Percentiles rank a stretch among this genome's conserved stretches.
These are phyloP conservation scores for Aspergillus nanangensis DNA, from an alignment of 495 filamentous ascomycete genomes.

Conservation along the genomic window DNA sequence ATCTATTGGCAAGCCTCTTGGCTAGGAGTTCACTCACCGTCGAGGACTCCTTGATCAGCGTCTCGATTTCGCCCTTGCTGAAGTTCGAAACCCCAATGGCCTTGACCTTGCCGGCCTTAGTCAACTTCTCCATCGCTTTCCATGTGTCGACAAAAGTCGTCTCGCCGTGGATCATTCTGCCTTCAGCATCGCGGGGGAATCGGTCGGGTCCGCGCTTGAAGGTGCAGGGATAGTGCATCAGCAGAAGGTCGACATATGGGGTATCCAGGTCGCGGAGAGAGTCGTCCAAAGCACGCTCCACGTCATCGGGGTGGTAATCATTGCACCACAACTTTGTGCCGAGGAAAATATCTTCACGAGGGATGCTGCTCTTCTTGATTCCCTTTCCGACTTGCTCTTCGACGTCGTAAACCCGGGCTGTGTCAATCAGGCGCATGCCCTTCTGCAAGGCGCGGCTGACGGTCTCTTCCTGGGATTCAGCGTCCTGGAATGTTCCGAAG, in stretches of 20 bases:
- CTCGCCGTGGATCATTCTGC: conserved; percentile 28
- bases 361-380: conserved; percentile 11
- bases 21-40: conserved; percentile 28
- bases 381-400: conserved; percentile 9
- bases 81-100: conserved; percentile 78
- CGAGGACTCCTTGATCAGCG: conserved; percentile 50
- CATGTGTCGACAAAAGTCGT: conserved; percentile 41
- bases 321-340: conserved; percentile 67
- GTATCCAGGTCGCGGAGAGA: conserved; percentile 56
- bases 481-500: conserved; percentile 41
- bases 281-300: conserved; percentile 49
- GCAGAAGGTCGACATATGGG: conserved; percentile 62
- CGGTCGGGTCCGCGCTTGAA: conserved; percentile 29
- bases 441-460: conserved; percentile 36
- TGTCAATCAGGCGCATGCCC: conserved; percentile 57
- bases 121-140: conserved; percentile 58
- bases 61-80: conserved; percentile 59
- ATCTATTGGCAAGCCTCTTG: no score
- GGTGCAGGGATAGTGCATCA: conserved; percentile 61
- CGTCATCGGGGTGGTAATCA: conserved; percentile 56
- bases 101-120: conserved; percentile 47
- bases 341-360: conserved; percentile 52
- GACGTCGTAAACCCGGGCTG: conserved; percentile 29
- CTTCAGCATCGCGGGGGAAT: conserved; percentile 34
- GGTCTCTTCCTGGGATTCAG: conserved; percentile 34